Percentiles rank a stretch among this genome's conserved stretches.
Conservation (phyloP, 441 rosid genomes). For the Biscutella laevigata region DNA sequence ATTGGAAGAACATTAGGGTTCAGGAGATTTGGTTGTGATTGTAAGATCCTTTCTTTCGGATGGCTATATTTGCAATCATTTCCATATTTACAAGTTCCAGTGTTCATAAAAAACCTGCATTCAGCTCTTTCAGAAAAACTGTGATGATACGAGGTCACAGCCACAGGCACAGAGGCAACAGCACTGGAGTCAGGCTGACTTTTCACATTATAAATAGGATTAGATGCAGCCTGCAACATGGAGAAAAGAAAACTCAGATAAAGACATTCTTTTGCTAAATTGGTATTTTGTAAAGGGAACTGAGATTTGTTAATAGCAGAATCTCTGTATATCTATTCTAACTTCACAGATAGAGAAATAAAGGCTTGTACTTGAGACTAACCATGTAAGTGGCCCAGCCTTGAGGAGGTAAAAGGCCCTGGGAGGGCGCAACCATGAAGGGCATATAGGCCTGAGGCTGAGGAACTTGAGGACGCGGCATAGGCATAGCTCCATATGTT, state of each 20-base stretch:
- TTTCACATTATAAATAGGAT: slow-evolving; percentile 18
- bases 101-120: slow-evolving; percentile 65
- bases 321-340: background rate
- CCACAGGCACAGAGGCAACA: slow-evolving; percentile 22
- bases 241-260: background rate
- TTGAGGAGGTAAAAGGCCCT: slow-evolving; percentile 43
- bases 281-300: background rate
- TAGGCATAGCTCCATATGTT: slow-evolving; percentile 40
- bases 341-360: background rate
- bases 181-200: slow-evolving; percentile 22
- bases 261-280: slow-evolving; percentile 12
- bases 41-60: slow-evolving; percentile 54
- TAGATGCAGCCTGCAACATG: slow-evolving; percentile 18
- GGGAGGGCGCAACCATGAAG: slow-evolving; percentile 51
- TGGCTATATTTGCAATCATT: slow-evolving; percentile 75
- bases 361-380: slow-evolving; percentile 12
- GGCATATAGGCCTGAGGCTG: slow-evolving; percentile 49
- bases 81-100: slow-evolving; percentile 72
- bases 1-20: slow-evolving; percentile 46
- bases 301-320: background rate
- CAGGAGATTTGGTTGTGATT: slow-evolving; percentile 25
- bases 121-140: slow-evolving; percentile 57
- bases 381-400: slow-evolving; percentile 72
- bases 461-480: slow-evolving; percentile 38
- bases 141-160: slow-evolving; percentile 28